Evolutionary conservation across 768 basidiomycete species (phyloP).

Genomic region (Psilocybe sp.): DNA sequence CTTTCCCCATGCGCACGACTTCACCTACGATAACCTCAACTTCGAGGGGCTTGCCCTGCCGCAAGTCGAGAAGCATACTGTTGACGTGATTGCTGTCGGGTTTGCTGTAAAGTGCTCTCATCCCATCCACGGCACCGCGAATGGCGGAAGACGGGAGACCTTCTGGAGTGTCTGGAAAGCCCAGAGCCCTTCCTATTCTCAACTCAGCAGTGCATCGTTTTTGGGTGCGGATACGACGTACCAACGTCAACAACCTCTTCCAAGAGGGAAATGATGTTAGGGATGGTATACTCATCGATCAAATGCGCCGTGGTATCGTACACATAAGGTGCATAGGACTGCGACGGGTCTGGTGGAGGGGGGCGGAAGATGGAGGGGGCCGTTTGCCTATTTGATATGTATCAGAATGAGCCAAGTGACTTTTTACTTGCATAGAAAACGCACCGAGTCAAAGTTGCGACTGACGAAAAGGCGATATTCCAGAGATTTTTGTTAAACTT

Average conservation of each 20-base stretch:
- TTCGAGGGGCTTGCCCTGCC: slow-evolving; percentile 57
- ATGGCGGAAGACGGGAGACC: slow-evolving; percentile 46
- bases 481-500: slow-evolving; percentile 66
- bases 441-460: slow-evolving; percentile 48
- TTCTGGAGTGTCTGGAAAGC: slow-evolving; percentile 41
- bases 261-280: slow-evolving; percentile 42
- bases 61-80: slow-evolving; percentile 62
- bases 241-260: slow-evolving; percentile 35
- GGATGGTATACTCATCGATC: slow-evolving; percentile 42
- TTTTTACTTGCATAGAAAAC: no score
- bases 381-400: slow-evolving; percentile 27
- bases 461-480: slow-evolving; percentile 56
- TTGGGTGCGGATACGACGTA: background rate
- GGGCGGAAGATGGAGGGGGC: slow-evolving; percentile 51
- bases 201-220: background rate
- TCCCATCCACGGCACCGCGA: slow-evolving; percentile 35
- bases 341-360: slow-evolving; percentile 34
- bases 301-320: slow-evolving; percentile 38
- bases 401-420: background rate
- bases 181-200: slow-evolving; percentile 37
- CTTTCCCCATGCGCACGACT: slow-evolving; percentile 51
- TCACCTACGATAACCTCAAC: slow-evolving; percentile 67
- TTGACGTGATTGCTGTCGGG: slow-evolving; percentile 47
- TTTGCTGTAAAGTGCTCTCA: slow-evolving; percentile 32
- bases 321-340: slow-evolving; percentile 37